Evolutionary conservation across 257 asterid species (phyloP).

Genomic region (Haberlea rhodopensis): DNA sequence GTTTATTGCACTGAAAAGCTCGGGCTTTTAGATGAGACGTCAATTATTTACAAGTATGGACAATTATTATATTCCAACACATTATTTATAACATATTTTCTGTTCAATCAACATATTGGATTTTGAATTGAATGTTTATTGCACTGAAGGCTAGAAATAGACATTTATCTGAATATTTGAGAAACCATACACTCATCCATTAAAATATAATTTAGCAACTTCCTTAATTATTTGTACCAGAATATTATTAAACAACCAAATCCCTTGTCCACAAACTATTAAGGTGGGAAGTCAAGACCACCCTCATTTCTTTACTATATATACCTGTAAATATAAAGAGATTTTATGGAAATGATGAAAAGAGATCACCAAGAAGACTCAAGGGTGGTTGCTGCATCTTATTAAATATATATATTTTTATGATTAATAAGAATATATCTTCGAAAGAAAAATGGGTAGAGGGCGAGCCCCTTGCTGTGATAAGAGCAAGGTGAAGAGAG

Average conservation of each 20-base stretch:
- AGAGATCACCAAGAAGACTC: conserved; percentile 25
- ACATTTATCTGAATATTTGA: conserved; percentile 7
- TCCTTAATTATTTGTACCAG: background rate
- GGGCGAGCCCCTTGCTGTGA: conserved; percentile 82
- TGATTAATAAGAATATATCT: background rate
- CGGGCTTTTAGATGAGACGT: too few relatives aligned
- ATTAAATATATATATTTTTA: background rate
- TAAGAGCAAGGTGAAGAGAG: conserved; percentile 57
- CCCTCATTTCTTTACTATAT: conserved; percentile 14
- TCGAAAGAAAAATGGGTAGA: conserved; percentile 35
- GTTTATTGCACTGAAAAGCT: too few relatives aligned
- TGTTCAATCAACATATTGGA: too few relatives aligned
- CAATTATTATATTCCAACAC: too few relatives aligned
- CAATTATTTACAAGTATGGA: too few relatives aligned
- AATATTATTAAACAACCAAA: background rate
- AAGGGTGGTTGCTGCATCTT: background rate
- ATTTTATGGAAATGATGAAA: conserved; percentile 16
- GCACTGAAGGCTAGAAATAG: too few relatives aligned
- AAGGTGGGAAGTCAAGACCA: conserved; percentile 21
- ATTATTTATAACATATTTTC: too few relatives aligned
- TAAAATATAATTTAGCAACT: conserved; percentile 2
- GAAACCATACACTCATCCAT: background rate
- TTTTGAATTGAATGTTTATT: too few relatives aligned
- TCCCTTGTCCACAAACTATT: conserved; percentile 4
- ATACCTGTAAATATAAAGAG: too few relatives aligned